These are phyloP conservation scores for Scheffersomyces titani DNA, from an alignment of 1,139 yeast species.

Conservation along the genomic window DNA sequence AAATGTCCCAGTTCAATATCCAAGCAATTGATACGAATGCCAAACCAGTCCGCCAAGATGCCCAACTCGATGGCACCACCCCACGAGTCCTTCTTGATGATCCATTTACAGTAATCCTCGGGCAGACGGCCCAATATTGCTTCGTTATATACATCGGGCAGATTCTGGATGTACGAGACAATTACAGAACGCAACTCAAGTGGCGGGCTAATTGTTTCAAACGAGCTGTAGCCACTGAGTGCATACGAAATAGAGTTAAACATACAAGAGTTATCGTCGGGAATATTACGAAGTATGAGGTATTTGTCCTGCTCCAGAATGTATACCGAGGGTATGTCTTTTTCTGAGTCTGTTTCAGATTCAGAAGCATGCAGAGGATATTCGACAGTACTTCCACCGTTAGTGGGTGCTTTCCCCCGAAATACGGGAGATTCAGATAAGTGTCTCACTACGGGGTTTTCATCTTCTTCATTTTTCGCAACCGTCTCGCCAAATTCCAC, in stretches of 20 bases:
- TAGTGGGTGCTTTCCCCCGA: neutral
- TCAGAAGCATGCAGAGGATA: neutral
- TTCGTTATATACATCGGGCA: conserved; percentile 52
- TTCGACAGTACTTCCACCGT: neutral
- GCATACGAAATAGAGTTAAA: conserved; percentile 69
- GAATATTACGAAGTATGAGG: conserved; percentile 58
- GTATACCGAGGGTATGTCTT: conserved; percentile 30
- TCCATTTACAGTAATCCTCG: conserved; percentile 62
- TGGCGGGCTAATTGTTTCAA: conserved; percentile 25
- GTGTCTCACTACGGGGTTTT: conserved; percentile 4
- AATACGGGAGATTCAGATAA: conserved; percentile 1
- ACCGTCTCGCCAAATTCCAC: conserved; percentile 24
- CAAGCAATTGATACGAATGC: conserved; percentile 57
- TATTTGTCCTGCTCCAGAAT: conserved; percentile 22
- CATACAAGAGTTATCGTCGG: conserved; percentile 81
- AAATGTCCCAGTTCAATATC: conserved; percentile 68
- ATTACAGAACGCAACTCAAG: conserved; percentile 49
- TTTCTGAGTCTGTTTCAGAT: neutral
- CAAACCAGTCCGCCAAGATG: conserved; percentile 57
- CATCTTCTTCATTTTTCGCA: neutral
- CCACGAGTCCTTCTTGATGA: conserved; percentile 64
- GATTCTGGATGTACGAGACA: conserved; percentile 41
- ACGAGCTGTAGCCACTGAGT: conserved; percentile 30
- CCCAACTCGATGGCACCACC: conserved; percentile 86
- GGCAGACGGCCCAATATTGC: conserved; percentile 59